Percentiles rank a stretch among this genome's conserved stretches.
Evolutionary conservation across 345 rosid genomes (phyloP).

Genomic region (Ceriops zippeliana): DNA sequence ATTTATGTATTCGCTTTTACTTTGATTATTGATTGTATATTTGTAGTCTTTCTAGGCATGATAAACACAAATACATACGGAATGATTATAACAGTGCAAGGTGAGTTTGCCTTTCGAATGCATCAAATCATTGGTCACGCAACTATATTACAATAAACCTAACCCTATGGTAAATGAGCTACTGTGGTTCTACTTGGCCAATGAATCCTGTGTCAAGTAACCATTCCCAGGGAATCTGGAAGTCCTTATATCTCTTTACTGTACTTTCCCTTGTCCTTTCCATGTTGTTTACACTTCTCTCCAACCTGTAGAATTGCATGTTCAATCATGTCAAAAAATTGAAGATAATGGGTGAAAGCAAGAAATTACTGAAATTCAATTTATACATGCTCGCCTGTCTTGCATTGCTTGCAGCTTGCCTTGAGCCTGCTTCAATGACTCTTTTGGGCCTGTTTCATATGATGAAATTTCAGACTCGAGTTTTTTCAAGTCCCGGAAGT

Average conservation of each 20-base stretch:
- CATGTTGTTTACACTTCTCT: slow-evolving; percentile 49
- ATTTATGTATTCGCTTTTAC: no score
- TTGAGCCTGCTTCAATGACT: slow-evolving; percentile 40
- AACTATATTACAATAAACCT: no score
- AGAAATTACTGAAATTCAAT: slow-evolving; percentile 21
- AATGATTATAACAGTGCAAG: no score
- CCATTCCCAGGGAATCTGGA: slow-evolving; percentile 94
- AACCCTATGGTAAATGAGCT: slow-evolving; percentile 13
- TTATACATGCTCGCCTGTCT: slow-evolving; percentile 92
- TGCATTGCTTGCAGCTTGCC: slow-evolving; percentile 67
- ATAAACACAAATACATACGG: no score
- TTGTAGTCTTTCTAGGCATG: no score
- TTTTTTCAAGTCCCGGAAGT: slow-evolving; percentile 53
- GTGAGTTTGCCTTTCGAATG: no score
- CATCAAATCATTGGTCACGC: no score
- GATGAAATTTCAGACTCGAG: slow-evolving; percentile 60
- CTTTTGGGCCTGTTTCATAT: slow-evolving; percentile 53
- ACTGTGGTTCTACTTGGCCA: slow-evolving; percentile 60
- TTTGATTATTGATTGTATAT: no score
- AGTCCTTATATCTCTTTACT: slow-evolving; percentile 64
- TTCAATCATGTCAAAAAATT: slow-evolving; percentile 21
- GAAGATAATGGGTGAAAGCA: slow-evolving; percentile 3
- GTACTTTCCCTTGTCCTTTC: slow-evolving; percentile 61
- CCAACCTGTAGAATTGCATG: slow-evolving; percentile 55
- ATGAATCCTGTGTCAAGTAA: slow-evolving; percentile 68